phyloP scores from a whole-genome alignment of 2,329 filamentous ascomycete species.

The Alternaria sp. region DNA sequence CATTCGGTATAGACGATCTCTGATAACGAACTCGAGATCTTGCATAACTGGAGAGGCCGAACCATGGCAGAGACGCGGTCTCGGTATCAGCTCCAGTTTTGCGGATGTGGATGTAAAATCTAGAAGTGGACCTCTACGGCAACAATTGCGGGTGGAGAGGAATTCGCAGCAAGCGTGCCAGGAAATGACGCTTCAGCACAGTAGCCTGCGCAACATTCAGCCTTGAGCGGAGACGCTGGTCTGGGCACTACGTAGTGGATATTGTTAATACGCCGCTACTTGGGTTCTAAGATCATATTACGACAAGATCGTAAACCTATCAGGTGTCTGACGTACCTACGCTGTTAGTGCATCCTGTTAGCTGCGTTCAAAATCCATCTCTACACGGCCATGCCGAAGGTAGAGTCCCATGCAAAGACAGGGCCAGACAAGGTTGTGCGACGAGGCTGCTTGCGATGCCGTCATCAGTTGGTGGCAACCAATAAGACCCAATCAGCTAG shows the following conservation, averaged over 20 bases:
- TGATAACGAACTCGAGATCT: constrained; percentile 8
- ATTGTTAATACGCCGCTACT: constrained; percentile 7
- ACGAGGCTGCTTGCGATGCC: constrained; percentile 13
- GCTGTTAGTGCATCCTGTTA: constrained; percentile 16
- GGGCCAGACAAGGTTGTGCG: constrained; percentile 4
- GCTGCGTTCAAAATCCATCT: constrained; percentile 6
- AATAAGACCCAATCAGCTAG: constrained; percentile 11
- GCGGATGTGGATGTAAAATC: constrained; percentile 4
- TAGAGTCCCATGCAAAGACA: constrained; percentile 6
- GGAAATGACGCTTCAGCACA: constrained; percentile 10
- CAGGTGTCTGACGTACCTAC: neutral
- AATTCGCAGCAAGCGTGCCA: constrained; percentile 16
- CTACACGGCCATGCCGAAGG: constrained; percentile 17
- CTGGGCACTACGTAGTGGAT: constrained; percentile 10
- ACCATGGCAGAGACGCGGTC: constrained; percentile 5
- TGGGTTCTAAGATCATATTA: neutral
- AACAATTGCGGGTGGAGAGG: constrained; percentile 4
- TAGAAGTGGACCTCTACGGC: constrained; percentile 3
- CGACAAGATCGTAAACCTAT: neutral
- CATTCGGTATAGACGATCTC: neutral
- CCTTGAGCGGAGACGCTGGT: constrained; percentile 11
- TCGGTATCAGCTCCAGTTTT: constrained; percentile 5
- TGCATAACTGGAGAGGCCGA: constrained; percentile 1
- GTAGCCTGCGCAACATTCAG: constrained; percentile 14
- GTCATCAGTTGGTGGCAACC: constrained; percentile 11